Conservation (phyloP, 1,284 basidiomycete genomes). For the Ustilago nuda region DNA sequence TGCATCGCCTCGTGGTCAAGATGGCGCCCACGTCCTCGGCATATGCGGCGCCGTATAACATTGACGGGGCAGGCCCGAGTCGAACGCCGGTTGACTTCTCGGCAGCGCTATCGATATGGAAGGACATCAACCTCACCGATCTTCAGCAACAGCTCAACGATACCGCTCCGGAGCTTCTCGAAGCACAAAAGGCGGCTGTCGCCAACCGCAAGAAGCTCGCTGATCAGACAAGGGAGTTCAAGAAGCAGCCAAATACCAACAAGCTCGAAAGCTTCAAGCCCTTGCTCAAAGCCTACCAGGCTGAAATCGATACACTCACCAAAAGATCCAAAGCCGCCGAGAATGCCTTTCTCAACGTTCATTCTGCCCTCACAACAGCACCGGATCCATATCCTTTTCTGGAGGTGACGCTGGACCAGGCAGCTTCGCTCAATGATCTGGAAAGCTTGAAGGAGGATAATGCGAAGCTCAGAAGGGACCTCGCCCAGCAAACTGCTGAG, state of each 20-base stretch:
- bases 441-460: constrained; percentile 39
- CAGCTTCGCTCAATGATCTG: constrained; percentile 46
- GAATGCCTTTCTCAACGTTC: constrained; percentile 88
- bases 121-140: constrained; percentile 45
- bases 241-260: constrained; percentile 52
- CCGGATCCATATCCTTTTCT: constrained; percentile 96
- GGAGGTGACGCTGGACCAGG: constrained; percentile 82
- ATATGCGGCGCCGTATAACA: constrained; percentile 20
- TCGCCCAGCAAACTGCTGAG: constrained; percentile 12
- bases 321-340: constrained; percentile 90
- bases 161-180: constrained; percentile 41
- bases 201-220: constrained; percentile 62
- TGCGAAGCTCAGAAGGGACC: constrained; percentile 32
- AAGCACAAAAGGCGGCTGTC: constrained; percentile 58
- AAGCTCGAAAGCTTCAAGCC: constrained; percentile 63
- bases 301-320: constrained; percentile 93
- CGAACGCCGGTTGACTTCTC: constrained; percentile 50
- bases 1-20: constrained; percentile 5
- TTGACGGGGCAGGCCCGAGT: constrained; percentile 29
- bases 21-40: constrained; percentile 13
- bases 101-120: constrained; percentile 56
- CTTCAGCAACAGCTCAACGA: constrained; percentile 48
- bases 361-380: constrained; percentile 79
- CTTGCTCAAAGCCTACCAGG: constrained; percentile 77
- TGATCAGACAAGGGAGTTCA: constrained; percentile 66